Conservation (phyloP, 2,329 filamentous ascomycete species). For the Aspergillus quadricinctus region DNA sequence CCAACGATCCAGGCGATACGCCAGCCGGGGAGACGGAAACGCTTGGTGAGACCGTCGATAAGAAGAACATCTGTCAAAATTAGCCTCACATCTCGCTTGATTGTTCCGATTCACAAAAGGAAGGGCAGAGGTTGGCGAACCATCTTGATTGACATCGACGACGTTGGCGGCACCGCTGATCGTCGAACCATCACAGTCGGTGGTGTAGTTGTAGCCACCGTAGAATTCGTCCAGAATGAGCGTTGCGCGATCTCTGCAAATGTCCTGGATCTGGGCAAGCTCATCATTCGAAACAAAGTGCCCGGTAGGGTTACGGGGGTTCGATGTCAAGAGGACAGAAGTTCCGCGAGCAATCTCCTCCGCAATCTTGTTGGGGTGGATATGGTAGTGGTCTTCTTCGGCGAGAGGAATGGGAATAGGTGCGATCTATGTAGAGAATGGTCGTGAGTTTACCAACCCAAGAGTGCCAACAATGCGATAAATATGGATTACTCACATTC, state of each 20-base stretch:
- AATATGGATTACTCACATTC: constrained; percentile 49
- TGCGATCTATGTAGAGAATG: constrained; percentile 57
- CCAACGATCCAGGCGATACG: constrained; percentile 94
- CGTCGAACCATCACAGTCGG: constrained; percentile 81
- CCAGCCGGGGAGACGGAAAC: constrained; percentile 94
- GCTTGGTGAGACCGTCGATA: constrained; percentile 93
- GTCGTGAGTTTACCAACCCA: background rate
- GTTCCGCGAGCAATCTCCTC: constrained; percentile 85
- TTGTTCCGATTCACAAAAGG: background rate
- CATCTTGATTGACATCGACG: constrained; percentile 78
- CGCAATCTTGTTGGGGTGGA: constrained; percentile 87
- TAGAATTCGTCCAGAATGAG: constrained; percentile 98
- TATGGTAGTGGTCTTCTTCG: constrained; percentile 84
- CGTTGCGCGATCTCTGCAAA: constrained; percentile 84
- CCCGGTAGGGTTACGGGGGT: constrained; percentile 91
- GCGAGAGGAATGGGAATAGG: constrained; percentile 81
- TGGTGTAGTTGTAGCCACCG: constrained; percentile 92
- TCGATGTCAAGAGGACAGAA: constrained; percentile 87
- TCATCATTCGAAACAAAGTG: constrained; percentile 81
- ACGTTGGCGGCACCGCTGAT: constrained; percentile 88
- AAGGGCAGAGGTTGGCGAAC: constrained; percentile 19
- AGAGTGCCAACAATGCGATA: background rate
- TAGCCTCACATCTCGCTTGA: constrained; percentile 1
- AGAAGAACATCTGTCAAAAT: constrained; percentile 68
- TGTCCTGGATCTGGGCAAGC: constrained; percentile 84